A percentile compares a stretch with the other conserved stretches of the same genome.
Conservation (phyloP, 805 yeast genomes). For the Candida broadrunensis region DNA sequence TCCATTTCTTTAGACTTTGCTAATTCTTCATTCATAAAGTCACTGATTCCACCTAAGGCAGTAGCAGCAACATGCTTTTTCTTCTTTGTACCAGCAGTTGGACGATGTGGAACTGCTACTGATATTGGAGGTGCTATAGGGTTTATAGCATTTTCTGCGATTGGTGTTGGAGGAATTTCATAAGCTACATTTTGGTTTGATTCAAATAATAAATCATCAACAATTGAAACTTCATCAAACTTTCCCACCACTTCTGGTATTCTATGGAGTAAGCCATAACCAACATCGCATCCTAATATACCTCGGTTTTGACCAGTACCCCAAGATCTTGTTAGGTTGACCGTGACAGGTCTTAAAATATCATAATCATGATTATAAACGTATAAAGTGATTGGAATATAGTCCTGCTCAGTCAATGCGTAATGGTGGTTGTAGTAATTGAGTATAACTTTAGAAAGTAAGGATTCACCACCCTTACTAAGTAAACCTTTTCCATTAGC, state of each 20-base stretch:
- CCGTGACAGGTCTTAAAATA: slow-evolving; percentile 80
- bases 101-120: slow-evolving; percentile 14
- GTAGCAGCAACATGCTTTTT: slow-evolving; percentile 24
- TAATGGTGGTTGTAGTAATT: slow-evolving; percentile 50
- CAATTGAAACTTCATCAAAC: slow-evolving; percentile 35
- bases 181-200: slow-evolving; percentile 17
- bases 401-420: slow-evolving; percentile 29
- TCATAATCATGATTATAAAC: slow-evolving; percentile 90
- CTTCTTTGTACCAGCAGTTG: slow-evolving; percentile 20
- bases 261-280: slow-evolving; percentile 85
- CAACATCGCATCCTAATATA: slow-evolving; percentile 89
- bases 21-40: slow-evolving; percentile 43
- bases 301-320: slow-evolving; percentile 66
- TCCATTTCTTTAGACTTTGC: slow-evolving; percentile 38
- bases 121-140: slow-evolving; percentile 11
- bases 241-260: slow-evolving; percentile 67
- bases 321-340: slow-evolving; percentile 63
- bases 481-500: slow-evolving; percentile 55
- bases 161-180: slow-evolving; percentile 6
- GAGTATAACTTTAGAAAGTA: slow-evolving; percentile 64
- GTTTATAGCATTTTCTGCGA: slow-evolving; percentile 1
- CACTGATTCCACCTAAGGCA: slow-evolving; percentile 26
- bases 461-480: slow-evolving; percentile 82
- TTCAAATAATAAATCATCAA: slow-evolving; percentile 34
- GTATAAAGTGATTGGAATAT: slow-evolving; percentile 38